Evolutionary conservation across 2,329 filamentous ascomycete genomes (phyloP).

Genomic region (Sporothrix variecibatus): DNA sequence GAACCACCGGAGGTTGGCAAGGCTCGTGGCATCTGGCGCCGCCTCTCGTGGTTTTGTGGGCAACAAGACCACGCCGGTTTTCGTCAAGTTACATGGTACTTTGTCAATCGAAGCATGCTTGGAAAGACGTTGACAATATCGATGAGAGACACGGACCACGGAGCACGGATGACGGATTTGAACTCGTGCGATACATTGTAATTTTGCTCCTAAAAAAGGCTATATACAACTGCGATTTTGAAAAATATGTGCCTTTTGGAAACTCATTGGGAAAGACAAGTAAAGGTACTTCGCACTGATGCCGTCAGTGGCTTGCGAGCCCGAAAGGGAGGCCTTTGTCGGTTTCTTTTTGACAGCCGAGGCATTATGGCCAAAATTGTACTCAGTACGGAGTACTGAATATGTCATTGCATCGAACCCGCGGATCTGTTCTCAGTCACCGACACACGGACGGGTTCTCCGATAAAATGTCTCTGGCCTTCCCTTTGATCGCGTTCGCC

Average conservation of each 20-base stretch:
- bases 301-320: not conserved
- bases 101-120: not conserved
- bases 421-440: not conserved
- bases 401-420: not conserved
- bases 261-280: not conserved
- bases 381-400: too few relatives aligned
- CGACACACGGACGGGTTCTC: conserved; percentile 5
- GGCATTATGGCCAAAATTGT: not conserved
- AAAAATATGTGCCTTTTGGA: not conserved
- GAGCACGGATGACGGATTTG: not conserved
- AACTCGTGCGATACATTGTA: not conserved
- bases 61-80: conserved; percentile 1
- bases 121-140: not conserved
- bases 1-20: not conserved
- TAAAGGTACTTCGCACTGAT: not conserved
- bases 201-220: not conserved
- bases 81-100: not conserved
- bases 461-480: not conserved
- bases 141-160: conserved; percentile 7
- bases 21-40: conserved; percentile 3
- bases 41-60: conserved; percentile 9
- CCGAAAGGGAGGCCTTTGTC: not conserved
- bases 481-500: not conserved
- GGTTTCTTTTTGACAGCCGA: not conserved
- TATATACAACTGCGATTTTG: not conserved